These are phyloP conservation scores for Ascochyta rabiei DNA, from an alignment of 2,329 filamentous ascomycete species.

Conservation along the genomic window DNA sequence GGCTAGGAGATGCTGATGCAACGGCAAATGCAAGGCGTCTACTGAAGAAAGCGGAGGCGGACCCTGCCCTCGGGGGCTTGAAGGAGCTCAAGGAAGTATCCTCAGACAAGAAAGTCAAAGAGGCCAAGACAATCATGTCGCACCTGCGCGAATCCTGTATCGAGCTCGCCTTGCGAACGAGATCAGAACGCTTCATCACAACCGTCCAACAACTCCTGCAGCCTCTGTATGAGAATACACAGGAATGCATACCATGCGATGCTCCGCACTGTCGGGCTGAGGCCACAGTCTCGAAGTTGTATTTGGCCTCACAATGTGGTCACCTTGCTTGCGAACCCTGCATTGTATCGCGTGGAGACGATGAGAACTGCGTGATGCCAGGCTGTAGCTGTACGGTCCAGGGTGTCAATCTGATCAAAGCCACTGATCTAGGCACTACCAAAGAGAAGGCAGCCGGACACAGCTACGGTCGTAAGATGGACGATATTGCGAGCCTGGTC, in stretches of 20 bases:
- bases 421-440: constrained; percentile 24
- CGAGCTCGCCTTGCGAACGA: constrained; percentile 25
- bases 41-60: constrained; percentile 16
- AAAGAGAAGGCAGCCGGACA: constrained; percentile 29
- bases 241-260: constrained; percentile 19
- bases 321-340: constrained; percentile 35
- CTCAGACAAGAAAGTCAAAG: constrained; percentile 3
- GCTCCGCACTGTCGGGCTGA: constrained; percentile 21
- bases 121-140: constrained; percentile 27
- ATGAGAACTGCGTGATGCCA: constrained; percentile 28
- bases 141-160: constrained; percentile 24
- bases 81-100: constrained; percentile 10
- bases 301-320: constrained; percentile 33
- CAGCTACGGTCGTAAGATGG: constrained; percentile 38
- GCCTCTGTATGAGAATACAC: neutral
- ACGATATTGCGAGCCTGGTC: constrained; percentile 39
- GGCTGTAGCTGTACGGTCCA: constrained; percentile 29
- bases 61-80: constrained; percentile 3
- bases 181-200: constrained; percentile 34
- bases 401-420: constrained; percentile 27
- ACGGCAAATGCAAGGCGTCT: constrained; percentile 9
- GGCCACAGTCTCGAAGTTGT: constrained; percentile 15
- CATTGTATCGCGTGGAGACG: constrained; percentile 26
- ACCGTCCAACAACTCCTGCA: constrained; percentile 21
- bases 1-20: constrained; percentile 32